A percentile compares a stretch with the other conserved stretches of the same genome.
Conservation (phyloP, 352 stramenopile genomes). For the Globisporangium spiculum region DNA sequence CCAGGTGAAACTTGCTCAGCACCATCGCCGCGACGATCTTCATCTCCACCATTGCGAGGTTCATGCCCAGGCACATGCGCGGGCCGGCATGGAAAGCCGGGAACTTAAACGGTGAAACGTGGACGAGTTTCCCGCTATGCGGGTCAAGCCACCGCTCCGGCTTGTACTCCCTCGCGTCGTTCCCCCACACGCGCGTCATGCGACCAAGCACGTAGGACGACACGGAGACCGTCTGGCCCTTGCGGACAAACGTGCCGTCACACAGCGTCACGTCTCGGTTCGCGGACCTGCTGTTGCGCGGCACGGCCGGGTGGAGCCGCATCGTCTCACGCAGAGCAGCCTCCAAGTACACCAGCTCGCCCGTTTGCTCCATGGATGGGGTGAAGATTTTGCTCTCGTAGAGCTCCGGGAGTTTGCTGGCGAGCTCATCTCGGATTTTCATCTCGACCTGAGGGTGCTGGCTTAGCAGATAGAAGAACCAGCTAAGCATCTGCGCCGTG, state of each 20-base stretch:
- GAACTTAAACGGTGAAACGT: slow-evolving; percentile 40
- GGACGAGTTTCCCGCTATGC: slow-evolving; percentile 24
- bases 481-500: slow-evolving; percentile 36
- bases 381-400: neutral
- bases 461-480: slow-evolving; percentile 43
- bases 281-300: slow-evolving; percentile 28
- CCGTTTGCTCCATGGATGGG: slow-evolving; percentile 10
- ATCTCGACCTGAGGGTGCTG: slow-evolving; percentile 32
- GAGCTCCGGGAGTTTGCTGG: slow-evolving; percentile 5
- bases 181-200: slow-evolving; percentile 42
- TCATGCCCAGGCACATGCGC: slow-evolving; percentile 44
- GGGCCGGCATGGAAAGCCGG: slow-evolving; percentile 49
- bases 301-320: slow-evolving; percentile 31
- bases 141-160: slow-evolving; percentile 47
- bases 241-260: slow-evolving; percentile 50
- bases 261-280: slow-evolving; percentile 44
- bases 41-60: neutral
- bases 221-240: slow-evolving; percentile 32
- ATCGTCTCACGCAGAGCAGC: slow-evolving; percentile 33
- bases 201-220: slow-evolving; percentile 40
- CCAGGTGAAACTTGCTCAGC: slow-evolving; percentile 33
- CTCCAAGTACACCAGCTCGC: slow-evolving; percentile 19
- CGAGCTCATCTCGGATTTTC: slow-evolving; percentile 29
- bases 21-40: slow-evolving; percentile 33
- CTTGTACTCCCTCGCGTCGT: slow-evolving; percentile 37